Base-by-base conservation (phyloP, 75 land plant genomes). In the Pinus taeda region DNA sequence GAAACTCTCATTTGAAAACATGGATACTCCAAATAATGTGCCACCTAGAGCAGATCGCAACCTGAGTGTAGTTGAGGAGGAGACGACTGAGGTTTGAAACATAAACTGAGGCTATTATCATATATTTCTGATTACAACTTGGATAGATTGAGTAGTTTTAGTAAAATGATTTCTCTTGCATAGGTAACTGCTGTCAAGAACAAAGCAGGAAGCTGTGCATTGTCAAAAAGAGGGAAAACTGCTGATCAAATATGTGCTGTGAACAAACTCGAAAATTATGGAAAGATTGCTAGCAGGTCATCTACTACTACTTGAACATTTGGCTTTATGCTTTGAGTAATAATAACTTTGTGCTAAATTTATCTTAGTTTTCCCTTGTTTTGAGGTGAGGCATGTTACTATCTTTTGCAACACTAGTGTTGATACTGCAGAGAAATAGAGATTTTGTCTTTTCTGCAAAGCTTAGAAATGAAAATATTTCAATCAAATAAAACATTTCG, bases 231-330 rank as follows among this genome's bases (percentile, higher is more conserved):
- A 33, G 69, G 36, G 30, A 65, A 65, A 33, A 33, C 4, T 65
- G 42, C 6, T 65, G 36, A 12, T 42, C 53, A 65, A 6, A 36
- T 36, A 33, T 65, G 42, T 8, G 24, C 18, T 14, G 71, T 7
- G 45, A 67, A 67, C 39, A 39, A 12, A 67, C 20, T n/a, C 39
- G 71, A 67, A 67, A 67, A 45, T 37, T 53, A 67, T 67, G 49
- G 21, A 67, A 45, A 0, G 53, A 37, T 37, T 9, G 45, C 39
- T 67, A 4, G 71, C 71, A 67, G 71, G 71, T 67, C 39, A 9
- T 39, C 71, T 67, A 17, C 53, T 17, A 37, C 20, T 39, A 39
- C 5, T 45, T 66, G 42, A 33, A 17, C 37, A 33, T 37, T 64
- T 26, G 29, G 15, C 5, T 30, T 15, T 2, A 29, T 3, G 0